phyloP scores from a whole-genome alignment of 164 flowering plant species.

The Vitis amurensis region DNA sequence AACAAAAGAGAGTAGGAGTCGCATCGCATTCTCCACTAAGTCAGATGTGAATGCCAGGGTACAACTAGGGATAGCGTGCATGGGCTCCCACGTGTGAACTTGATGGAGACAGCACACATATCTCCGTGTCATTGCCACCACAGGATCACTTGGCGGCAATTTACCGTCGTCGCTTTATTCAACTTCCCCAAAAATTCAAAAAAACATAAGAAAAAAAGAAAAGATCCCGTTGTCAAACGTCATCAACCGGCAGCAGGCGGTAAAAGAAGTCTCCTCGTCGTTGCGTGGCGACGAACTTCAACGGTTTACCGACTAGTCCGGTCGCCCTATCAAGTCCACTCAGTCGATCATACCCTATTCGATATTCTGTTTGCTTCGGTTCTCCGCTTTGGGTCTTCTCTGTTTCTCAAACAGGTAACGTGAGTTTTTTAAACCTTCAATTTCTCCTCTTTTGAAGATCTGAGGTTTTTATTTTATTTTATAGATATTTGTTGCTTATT shows the following conservation, averaged over 20 bases:
- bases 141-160: neutral
- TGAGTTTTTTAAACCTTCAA: neutral
- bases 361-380: conserved; percentile 1
- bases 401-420: neutral
- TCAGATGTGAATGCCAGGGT: too few species aligned
- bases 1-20: too few species aligned
- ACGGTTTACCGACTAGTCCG: conserved; percentile 12
- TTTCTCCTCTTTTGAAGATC: too few species aligned
- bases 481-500: neutral
- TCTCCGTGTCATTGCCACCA: too few species aligned
- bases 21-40: too few species aligned
- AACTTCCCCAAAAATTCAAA: neutral
- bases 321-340: neutral
- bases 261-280: neutral
- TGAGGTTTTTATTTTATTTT: neutral
- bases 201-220: neutral
- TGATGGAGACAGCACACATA: too few species aligned
- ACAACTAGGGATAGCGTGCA: too few species aligned
- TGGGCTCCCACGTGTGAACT: too few species aligned
- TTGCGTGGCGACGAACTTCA: conserved; percentile 3
- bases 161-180: neutral
- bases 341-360: neutral
- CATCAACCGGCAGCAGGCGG: conserved; percentile 15
- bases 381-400: conserved; percentile 6
- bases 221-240: neutral